Percentiles rank a stretch among this genome's conserved stretches.
These are phyloP conservation scores for Baorangia bicolor DNA, from an alignment of 768 basidiomycete genomes.

Conservation along the genomic window DNA sequence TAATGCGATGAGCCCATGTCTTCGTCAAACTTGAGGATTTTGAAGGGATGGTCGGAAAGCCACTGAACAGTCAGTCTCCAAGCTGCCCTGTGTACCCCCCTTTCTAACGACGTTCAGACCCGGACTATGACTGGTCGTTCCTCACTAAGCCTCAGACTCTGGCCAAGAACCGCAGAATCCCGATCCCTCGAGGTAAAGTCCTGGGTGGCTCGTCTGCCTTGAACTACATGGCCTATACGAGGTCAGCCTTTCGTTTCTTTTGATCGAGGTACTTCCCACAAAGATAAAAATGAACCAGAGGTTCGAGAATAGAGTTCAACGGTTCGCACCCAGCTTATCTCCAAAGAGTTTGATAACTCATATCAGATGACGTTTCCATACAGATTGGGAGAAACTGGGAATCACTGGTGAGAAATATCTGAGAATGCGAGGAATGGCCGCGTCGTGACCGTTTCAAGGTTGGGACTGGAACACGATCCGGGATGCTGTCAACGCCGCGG, in stretches of 20 bases:
- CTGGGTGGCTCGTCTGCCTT: slow-evolving; percentile 17
- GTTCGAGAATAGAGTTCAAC: slow-evolving; percentile 16
- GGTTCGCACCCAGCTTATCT: neutral
- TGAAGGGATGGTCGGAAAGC: slow-evolving; percentile 10
- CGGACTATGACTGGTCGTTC: slow-evolving; percentile 17
- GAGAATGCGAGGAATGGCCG: neutral
- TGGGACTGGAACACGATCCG: slow-evolving; percentile 14
- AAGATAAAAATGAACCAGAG: neutral
- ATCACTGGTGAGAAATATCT: slow-evolving; percentile 11
- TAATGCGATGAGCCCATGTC: neutral
- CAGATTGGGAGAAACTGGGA: slow-evolving; percentile 16
- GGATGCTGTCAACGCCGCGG: slow-evolving; percentile 10
- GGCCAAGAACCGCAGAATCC: slow-evolving; percentile 7
- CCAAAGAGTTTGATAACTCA: neutral
- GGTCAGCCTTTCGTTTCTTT: neutral
- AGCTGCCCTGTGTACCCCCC: neutral
- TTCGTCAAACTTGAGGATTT: neutral
- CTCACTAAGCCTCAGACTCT: slow-evolving; percentile 8
- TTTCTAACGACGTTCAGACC: slow-evolving; percentile 7
- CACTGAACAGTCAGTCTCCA: slow-evolving; percentile 6
- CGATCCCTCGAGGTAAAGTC: slow-evolving; percentile 8
- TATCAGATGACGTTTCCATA: neutral
- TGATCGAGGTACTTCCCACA: neutral
- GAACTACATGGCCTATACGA: slow-evolving; percentile 11
- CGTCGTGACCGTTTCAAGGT: slow-evolving; percentile 3